Base-by-base conservation (phyloP, 306 rosid genomes). In the Medicago arabica region DNA sequence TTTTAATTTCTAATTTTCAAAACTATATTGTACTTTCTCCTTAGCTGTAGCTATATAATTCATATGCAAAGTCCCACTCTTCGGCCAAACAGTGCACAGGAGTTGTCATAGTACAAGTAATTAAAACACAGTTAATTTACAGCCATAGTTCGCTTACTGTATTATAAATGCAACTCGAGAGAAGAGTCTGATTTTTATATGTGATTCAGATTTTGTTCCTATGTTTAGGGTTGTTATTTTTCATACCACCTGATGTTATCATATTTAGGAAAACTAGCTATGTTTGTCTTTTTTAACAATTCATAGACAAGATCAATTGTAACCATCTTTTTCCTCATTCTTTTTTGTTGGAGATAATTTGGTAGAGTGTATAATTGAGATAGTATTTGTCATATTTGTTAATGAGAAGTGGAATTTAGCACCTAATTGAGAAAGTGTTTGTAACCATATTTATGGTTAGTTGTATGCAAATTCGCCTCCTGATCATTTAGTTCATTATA, bases 31-130 rank as follows among this genome's bases (percentile, higher is more conserved):
- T 86, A 92, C 68, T 90, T 96, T 83, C 89, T 97, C 65, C 86
- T 96, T 14, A n/a, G 96, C 97, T 3, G 92, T 92, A 77, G 99
- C 98, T n/a, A n/a, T 8, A 77, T 89, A 16, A 77, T 96, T 81
- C 98, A 96, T 81, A 60, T 82, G 1, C 88, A 77, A 75, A 88
- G 90, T 78, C 96, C 97, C 19, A 55, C 81, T 82, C 94, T 96
- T 69, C 91, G 78, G 76, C 87, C 91, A 39, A 78, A 78, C 65
- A 58, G 77, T 76, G 84, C 81, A 54, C 80, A 78, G 82, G 83
- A 85, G 54, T 49, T 70, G 74, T 83, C 85, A 69, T 72, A 71
- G 60, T 75, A 72, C 74, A 82, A 82, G 78, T 51, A 80, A n/a
- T n/a, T n/a, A 71, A 83, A 83, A 70, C 69, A 50, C 75, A 71